Percentiles rank a stretch among this genome's conserved stretches.
Evolutionary conservation across 2,329 filamentous ascomycete genomes (phyloP).

Genomic region (Cyphellophora attinorum): DNA sequence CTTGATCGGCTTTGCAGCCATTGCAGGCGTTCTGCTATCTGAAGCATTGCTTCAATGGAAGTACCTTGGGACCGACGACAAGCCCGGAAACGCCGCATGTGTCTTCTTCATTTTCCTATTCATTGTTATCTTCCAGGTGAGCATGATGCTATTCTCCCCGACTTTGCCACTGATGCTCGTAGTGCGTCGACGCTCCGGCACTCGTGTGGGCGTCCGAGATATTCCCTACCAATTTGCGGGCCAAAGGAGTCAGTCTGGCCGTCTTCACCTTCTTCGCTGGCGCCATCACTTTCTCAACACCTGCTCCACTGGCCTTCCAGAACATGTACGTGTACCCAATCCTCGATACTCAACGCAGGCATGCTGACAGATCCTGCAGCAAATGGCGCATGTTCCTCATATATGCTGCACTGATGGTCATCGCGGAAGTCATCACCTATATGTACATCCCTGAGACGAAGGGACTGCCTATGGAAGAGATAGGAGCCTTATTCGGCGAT

Average conservation of each 20-base stretch:
- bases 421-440: constrained; percentile 1
- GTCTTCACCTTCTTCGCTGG: constrained; percentile 12
- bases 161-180: too few species aligned
- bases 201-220: constrained; percentile 24
- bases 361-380: neutral
- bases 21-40: neutral
- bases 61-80: constrained; percentile 25
- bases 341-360: neutral
- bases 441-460: constrained; percentile 60
- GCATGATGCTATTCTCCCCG: neutral
- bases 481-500: constrained; percentile 10
- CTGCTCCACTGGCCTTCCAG: constrained; percentile 5
- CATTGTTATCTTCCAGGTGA: constrained; percentile 25
- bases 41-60: constrained; percentile 6
- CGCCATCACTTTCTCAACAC: constrained; percentile 8
- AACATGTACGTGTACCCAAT: constrained; percentile 6
- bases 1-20: constrained; percentile 1
- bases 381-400: constrained; percentile 18
- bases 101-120: constrained; percentile 31
- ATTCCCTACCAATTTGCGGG: constrained; percentile 11
- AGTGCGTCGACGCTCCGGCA: constrained; percentile 31
- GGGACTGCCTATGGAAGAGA: constrained; percentile 32
- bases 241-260: constrained; percentile 11
- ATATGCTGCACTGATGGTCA: constrained; percentile 2
- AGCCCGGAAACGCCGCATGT: constrained; percentile 23